A percentile compares a stretch with the other conserved stretches of the same genome.
phyloP scores from a whole-genome alignment of 2,329 filamentous ascomycete species.

The Cercospora sesami region DNA sequence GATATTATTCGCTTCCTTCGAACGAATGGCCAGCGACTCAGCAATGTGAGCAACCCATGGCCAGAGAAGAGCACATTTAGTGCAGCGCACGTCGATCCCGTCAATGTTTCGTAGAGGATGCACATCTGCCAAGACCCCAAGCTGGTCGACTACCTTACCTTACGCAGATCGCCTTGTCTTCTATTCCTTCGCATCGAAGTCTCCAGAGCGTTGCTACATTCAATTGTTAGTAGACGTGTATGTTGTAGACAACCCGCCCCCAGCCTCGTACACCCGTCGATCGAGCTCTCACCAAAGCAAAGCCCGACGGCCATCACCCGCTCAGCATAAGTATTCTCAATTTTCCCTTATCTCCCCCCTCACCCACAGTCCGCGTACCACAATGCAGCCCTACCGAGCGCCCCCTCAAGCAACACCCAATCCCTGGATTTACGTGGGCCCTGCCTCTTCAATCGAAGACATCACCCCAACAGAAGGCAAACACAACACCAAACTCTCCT shows the following conservation, averaged over 20 bases:
- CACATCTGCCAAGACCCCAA: background rate
- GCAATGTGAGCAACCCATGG: background rate
- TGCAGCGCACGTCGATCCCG: background rate
- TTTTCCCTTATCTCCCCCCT: background rate
- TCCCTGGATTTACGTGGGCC: conserved; percentile 59
- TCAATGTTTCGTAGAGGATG: background rate
- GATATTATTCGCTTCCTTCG: background rate
- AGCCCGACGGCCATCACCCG: background rate
- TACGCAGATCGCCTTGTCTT: background rate
- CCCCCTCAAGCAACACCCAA: conserved; percentile 3
- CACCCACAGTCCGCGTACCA: background rate
- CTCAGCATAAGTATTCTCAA: background rate
- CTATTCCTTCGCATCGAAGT: background rate
- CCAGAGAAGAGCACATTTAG: background rate
- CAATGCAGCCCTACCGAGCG: conserved; percentile 11
- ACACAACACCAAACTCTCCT: conserved; percentile 42
- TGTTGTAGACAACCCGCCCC: background rate
- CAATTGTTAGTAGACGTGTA: background rate
- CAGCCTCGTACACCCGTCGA: background rate
- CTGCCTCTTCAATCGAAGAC: conserved; percentile 57
- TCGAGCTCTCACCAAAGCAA: background rate
- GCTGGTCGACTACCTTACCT: background rate
- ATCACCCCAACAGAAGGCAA: conserved; percentile 47
- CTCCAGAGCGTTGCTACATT: background rate
- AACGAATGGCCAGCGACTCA: background rate